phyloP scores from a whole-genome alignment of 306 rosid genomes.

The Corylus avellana region DNA sequence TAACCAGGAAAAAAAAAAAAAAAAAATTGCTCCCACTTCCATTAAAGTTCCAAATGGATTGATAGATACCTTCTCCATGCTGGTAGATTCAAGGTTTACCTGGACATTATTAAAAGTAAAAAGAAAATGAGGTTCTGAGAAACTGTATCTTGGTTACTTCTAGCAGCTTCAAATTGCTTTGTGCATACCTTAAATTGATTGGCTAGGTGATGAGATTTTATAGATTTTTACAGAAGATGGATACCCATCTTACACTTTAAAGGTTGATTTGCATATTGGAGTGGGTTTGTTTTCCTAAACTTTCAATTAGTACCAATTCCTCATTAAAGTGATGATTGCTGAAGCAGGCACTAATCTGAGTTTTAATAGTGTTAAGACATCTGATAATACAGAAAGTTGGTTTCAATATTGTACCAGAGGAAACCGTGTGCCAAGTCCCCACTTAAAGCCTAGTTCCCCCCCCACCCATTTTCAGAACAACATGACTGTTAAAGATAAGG shows the following conservation, averaged over 20 bases:
- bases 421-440: too few species aligned
- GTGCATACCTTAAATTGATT: not conserved
- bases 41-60: not conserved
- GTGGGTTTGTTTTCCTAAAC: too few species aligned
- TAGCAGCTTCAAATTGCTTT: not conserved
- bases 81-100: not conserved
- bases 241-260: not conserved
- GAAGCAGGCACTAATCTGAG: too few species aligned
- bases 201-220: not conserved
- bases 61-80: not conserved
- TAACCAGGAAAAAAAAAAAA: not conserved
- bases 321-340: too few species aligned
- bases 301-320: too few species aligned
- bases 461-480: too few species aligned
- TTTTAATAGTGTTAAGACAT: too few species aligned
- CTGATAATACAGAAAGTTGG: too few species aligned
- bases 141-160: not conserved
- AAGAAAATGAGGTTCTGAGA: not conserved
- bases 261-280: not conserved
- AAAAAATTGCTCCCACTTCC: not conserved
- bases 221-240: not conserved
- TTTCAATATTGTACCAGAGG: too few species aligned
- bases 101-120: not conserved
- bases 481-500: too few species aligned
- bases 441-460: too few species aligned